These are phyloP conservation scores for Malassezia japonica DNA, from an alignment of 1,284 basidiomycete species.

Conservation along the genomic window DNA sequence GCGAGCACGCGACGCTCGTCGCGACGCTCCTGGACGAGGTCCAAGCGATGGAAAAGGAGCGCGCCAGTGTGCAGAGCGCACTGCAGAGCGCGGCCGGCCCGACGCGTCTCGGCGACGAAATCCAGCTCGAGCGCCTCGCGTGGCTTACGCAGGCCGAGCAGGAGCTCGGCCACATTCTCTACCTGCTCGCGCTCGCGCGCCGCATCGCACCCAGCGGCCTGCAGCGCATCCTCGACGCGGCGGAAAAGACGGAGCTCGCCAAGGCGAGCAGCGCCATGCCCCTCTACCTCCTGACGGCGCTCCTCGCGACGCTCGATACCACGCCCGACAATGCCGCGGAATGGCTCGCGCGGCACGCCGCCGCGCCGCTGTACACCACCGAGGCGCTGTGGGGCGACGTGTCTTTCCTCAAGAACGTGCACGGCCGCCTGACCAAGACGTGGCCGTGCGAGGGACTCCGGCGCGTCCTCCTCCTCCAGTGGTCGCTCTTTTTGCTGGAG, in stretches of 20 bases:
- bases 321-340: slow-evolving; percentile 50
- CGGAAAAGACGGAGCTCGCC: slow-evolving; percentile 23
- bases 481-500: slow-evolving; percentile 59
- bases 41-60: slow-evolving; percentile 21
- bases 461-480: slow-evolving; percentile 68
- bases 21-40: slow-evolving; percentile 29
- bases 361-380: slow-evolving; percentile 1
- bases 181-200: slow-evolving; percentile 36
- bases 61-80: slow-evolving; percentile 21
- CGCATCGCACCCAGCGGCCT: slow-evolving; percentile 27
- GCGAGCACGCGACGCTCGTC: slow-evolving; percentile 1
- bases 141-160: slow-evolving; percentile 36
- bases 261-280: slow-evolving; percentile 18
- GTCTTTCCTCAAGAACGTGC: slow-evolving; percentile 34
- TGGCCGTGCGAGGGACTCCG: slow-evolving; percentile 70
- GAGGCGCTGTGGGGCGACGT: slow-evolving; percentile 19
- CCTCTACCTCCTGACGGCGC: slow-evolving; percentile 62
- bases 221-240: slow-evolving; percentile 21
- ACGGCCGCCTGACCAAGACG: background rate
- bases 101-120: slow-evolving; percentile 32
- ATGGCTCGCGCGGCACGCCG: slow-evolving; percentile 9
- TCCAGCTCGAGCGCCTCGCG: slow-evolving; percentile 36
- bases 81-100: slow-evolving; percentile 17
- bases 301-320: slow-evolving; percentile 62
- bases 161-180: slow-evolving; percentile 38